Conservation (phyloP, 2,329 filamentous ascomycete species). For the Pyricularia grisea region DNA sequence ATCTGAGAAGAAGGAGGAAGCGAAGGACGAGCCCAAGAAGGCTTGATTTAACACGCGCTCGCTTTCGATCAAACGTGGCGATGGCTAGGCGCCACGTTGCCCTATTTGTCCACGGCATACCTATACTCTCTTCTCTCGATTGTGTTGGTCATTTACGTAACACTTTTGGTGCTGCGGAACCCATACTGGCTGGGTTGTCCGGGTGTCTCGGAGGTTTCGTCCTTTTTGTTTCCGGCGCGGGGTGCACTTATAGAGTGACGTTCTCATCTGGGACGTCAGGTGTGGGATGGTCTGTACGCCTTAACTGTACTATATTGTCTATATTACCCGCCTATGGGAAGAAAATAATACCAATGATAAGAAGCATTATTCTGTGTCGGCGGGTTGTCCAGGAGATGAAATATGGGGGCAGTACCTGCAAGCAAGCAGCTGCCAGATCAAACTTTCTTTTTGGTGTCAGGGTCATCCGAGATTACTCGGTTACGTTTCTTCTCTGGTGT, state of each 20-base stretch:
- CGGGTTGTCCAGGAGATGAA: neutral
- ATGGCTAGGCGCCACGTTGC: neutral
- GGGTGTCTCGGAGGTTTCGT: neutral
- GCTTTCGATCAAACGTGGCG: neutral
- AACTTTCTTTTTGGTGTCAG: too few species aligned
- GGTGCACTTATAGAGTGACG: neutral
- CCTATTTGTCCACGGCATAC: neutral
- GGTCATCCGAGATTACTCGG: too few species aligned
- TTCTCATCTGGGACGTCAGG: neutral
- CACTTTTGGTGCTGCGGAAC: neutral
- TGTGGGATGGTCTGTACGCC: neutral
- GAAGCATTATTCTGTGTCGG: neutral
- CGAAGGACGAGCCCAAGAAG: conserved; percentile 9
- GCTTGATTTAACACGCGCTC: neutral
- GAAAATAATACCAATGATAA: neutral
- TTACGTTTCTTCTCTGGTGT: too few species aligned
- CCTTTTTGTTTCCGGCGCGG: neutral
- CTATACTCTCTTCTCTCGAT: neutral
- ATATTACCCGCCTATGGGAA: neutral
- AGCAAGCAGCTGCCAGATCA: too few species aligned
- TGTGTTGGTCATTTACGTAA: neutral
- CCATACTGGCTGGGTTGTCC: neutral
- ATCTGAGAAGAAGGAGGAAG: conserved; percentile 8
- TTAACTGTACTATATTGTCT: conserved; percentile 1
- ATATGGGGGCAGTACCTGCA: neutral